A percentile compares a stretch with the other conserved stretches of the same genome.
phyloP scores from a whole-genome alignment of 306 rosid genomes.

The Quercus suber region DNA sequence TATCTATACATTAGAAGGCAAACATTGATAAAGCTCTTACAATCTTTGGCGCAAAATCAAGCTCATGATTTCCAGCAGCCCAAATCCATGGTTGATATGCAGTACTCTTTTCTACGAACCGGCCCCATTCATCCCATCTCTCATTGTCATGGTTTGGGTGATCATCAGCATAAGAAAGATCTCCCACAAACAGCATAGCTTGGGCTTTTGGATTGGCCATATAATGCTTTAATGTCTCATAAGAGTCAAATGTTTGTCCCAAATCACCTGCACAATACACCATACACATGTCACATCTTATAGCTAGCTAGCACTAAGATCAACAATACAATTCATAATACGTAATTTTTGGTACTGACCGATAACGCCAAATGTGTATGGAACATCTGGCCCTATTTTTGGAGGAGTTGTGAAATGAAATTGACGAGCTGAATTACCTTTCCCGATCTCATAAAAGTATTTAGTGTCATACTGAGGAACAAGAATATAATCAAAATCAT shows the following conservation, averaged over 20 bases:
- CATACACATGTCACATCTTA: not conserved
- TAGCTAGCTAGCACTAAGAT: not conserved
- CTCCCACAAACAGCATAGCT: conserved; percentile 51
- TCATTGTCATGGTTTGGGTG: conserved; percentile 63
- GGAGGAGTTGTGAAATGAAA: conserved; percentile 78
- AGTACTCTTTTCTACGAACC: conserved; percentile 61
- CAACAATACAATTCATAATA: not conserved
- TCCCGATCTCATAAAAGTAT: conserved; percentile 65
- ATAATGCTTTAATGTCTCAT: conserved; percentile 59
- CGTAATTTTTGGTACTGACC: conserved; percentile 28
- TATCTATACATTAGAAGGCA: not conserved
- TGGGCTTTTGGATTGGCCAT: conserved; percentile 53
- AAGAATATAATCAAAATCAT: not conserved
- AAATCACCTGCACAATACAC: conserved; percentile 55
- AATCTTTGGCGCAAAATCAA: conserved; percentile 37
- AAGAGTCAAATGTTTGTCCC: conserved; percentile 70
- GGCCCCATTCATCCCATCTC: conserved; percentile 86
- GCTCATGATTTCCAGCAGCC: conserved; percentile 57
- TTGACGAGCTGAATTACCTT: conserved; percentile 39
- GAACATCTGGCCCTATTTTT: conserved; percentile 62
- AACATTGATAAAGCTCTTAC: conserved; percentile 12
- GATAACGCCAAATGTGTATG: conserved; percentile 71
- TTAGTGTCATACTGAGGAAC: conserved; percentile 47
- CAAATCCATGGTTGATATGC: conserved; percentile 90
- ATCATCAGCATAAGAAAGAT: conserved; percentile 71